Evolutionary conservation across 148 eudicot species (phyloP).

Genomic region (Spergularia marina): DNA sequence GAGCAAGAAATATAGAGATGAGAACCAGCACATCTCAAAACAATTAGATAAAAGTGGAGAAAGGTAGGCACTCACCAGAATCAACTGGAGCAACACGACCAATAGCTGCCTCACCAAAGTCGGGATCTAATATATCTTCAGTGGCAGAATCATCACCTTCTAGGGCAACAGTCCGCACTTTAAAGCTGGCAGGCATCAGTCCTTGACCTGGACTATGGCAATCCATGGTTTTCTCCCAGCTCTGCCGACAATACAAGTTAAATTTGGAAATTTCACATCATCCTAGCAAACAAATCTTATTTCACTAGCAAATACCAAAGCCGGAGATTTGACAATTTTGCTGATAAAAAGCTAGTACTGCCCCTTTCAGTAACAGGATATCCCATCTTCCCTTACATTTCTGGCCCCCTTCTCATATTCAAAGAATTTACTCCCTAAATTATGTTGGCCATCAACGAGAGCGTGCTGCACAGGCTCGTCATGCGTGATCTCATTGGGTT

Average conservation of each 20-base stretch:
- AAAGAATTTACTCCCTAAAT: too few relatives aligned
- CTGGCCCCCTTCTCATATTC: too few relatives aligned
- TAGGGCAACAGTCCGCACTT: conserved; percentile 57
- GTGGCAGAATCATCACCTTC: conserved; percentile 64
- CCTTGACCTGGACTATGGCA: conserved; percentile 82
- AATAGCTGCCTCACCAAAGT: conserved; percentile 83
- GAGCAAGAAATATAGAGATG: conserved; percentile 13
- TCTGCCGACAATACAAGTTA: conserved; percentile 31
- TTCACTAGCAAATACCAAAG: not conserved
- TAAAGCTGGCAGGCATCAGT: conserved; percentile 74
- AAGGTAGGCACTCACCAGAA: conserved; percentile 47
- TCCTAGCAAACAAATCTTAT: not conserved
- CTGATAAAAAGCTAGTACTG: not conserved
- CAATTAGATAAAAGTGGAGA: not conserved
- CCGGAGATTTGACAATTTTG: not conserved
- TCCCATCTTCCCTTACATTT: not conserved
- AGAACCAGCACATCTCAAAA: conserved; percentile 5
- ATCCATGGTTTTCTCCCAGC: conserved; percentile 82
- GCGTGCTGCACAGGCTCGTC: too few relatives aligned
- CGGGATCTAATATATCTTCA: conserved; percentile 67
- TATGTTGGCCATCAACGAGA: too few relatives aligned
- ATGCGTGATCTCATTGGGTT: too few relatives aligned
- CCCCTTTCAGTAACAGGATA: not conserved
- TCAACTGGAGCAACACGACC: conserved; percentile 94
- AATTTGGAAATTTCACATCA: not conserved